phyloP scores from a whole-genome alignment of 1,284 basidiomycete genomes.

The Agroathelia rolfsii region DNA sequence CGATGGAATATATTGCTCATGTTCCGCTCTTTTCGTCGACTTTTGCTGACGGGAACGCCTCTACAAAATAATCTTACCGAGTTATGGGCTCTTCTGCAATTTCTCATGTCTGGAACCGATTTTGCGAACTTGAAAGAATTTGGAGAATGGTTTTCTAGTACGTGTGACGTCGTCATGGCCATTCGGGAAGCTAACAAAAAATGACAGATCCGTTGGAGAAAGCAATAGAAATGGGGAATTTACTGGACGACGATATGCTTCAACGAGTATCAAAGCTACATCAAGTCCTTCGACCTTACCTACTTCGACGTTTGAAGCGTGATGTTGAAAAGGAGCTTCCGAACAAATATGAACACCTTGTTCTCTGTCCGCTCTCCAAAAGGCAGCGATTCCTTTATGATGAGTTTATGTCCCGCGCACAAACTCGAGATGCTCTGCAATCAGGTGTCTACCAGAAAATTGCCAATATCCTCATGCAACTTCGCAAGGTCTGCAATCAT shows the following conservation, averaged over 20 bases:
- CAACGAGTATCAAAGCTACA: conserved; percentile 87
- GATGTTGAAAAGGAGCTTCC: conserved; percentile 97
- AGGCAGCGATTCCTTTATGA: conserved; percentile 96
- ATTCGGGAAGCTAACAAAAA: conserved; percentile 6
- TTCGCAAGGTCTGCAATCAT: conserved; percentile 93
- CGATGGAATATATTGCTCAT: conserved; percentile 93
- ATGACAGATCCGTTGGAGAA: conserved; percentile 80
- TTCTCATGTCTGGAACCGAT: conserved; percentile 88
- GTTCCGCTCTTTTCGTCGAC: conserved; percentile 82
- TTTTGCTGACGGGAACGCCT: conserved; percentile 89
- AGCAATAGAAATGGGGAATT: conserved; percentile 82
- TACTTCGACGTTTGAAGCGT: conserved; percentile 88
- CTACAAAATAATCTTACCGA: conserved; percentile 95
- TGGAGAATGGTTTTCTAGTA: conserved; percentile 94
- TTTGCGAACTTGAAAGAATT: conserved; percentile 95
- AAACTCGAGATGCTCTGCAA: conserved; percentile 78
- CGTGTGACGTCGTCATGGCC: conserved; percentile 20
- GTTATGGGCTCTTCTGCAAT: conserved; percentile 91
- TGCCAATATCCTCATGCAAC: conserved; percentile 95
- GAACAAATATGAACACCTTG: conserved; percentile 90
- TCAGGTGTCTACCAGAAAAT: conserved; percentile 87
- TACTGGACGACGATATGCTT: conserved; percentile 76
- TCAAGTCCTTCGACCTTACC: conserved; percentile 86
- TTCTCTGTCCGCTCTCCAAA: conserved; percentile 88
- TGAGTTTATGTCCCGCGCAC: conserved; percentile 92